phyloP scores from a whole-genome alignment of 106 monocot species.

The Dactylorhiza incarnata region DNA sequence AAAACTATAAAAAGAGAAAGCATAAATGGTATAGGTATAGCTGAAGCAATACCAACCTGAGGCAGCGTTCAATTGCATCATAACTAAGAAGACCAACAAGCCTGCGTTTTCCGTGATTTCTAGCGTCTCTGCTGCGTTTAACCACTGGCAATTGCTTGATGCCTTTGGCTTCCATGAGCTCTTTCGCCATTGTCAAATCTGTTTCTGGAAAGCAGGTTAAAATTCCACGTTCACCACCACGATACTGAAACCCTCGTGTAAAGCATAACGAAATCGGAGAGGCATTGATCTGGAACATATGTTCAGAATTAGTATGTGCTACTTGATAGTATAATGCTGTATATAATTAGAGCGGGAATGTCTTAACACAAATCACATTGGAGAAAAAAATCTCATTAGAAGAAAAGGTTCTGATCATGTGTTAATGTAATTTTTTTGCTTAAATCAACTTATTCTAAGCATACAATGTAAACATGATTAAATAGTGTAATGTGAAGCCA shows the following conservation, averaged over 20 bases:
- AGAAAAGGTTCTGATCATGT: neutral
- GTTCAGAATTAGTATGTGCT: neutral
- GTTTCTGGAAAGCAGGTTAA: conserved; percentile 91
- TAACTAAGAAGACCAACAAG: conserved; percentile 72
- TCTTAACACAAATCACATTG: neutral
- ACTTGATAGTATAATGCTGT: neutral
- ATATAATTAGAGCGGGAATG: neutral
- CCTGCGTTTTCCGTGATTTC: conserved; percentile 56
- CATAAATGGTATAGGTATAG: too few relatives aligned
- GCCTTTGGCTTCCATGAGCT: conserved; percentile 97
- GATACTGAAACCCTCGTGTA: conserved; percentile 65
- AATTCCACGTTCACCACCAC: conserved; percentile 67
- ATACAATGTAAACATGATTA: neutral
- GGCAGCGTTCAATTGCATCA: conserved; percentile 60
- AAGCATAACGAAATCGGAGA: conserved; percentile 55
- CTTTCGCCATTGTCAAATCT: conserved; percentile 79
- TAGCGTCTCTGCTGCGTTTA: conserved; percentile 46
- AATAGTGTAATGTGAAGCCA: neutral
- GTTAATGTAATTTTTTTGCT: too few relatives aligned
- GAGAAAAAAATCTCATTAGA: neutral
- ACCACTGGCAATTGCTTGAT: conserved; percentile 93
- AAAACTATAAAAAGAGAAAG: too few relatives aligned
- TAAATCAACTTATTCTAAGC: too few relatives aligned
- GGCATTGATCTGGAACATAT: conserved; percentile 40
- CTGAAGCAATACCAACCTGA: conserved; percentile 45